Base-by-base conservation (phyloP, 129 eudicot species). In the Dittrichia graveolens region DNA sequence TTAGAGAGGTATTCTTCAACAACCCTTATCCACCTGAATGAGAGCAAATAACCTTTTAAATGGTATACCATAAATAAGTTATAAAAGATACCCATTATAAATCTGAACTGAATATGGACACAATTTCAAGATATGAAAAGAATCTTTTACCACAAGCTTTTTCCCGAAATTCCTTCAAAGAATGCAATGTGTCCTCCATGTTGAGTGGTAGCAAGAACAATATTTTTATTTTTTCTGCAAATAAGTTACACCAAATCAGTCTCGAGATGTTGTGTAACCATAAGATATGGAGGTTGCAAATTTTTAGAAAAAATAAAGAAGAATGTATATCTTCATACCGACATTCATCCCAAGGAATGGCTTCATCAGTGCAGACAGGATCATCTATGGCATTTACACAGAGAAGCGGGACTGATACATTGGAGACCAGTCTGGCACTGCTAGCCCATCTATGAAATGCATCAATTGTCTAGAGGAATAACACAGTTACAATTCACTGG, bases 301-400 rank as follows among this genome's bases (percentile, higher is more conserved):
- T 59, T 42, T 16, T 6, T 1, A 5, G 2, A 24, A 48, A 43
- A 18, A 3, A 14, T 0, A 39, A 41, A 16, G 34, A 50, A 35
- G 40, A 13, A 19, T 8, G 49, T n/a, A 15, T 31, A 37, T 65
- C 4, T 55, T 45, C 71, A 0, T 72, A 89, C 99, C 90, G 83
- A 79, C 92, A 85, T 64, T 95, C 99, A 75, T 95, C 97, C 94
- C 94, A 95, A 53, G 97, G 96, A 78, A 95, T 90, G 77, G 96
- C 91, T 86, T 95, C 97, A 24, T 80, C 72, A 0, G 99, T 95
- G 73, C 99, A 95, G 35, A 95, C 85, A 9, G 99, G 99, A 83
- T 95, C 99, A 74, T 95, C 99, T 61, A 95, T 71, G 40, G 97
- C 82, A 42, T 85, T 90, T 38, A 95, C 57, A 84, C 99, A 95